Percentiles rank a stretch among this genome's conserved stretches.
These are phyloP conservation scores for Priceomyces carsonii DNA, from an alignment of 805 yeast genomes.

Conservation along the genomic window DNA sequence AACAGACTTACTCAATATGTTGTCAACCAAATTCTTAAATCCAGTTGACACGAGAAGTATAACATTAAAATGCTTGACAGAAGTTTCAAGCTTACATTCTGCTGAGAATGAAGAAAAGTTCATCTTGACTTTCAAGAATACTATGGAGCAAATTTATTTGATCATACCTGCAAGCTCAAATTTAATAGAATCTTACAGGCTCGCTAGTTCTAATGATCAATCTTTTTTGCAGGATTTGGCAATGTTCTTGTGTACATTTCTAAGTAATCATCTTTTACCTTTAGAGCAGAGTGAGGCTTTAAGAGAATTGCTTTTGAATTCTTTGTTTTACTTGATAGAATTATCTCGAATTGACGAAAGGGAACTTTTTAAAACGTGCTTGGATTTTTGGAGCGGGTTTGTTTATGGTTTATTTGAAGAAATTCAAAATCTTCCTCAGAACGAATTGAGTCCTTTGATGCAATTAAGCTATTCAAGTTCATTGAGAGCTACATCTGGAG, in stretches of 20 bases:
- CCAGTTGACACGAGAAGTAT: constrained; percentile 80
- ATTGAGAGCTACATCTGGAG: constrained; percentile 54
- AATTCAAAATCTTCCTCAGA: constrained; percentile 75
- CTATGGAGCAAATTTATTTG: constrained; percentile 68
- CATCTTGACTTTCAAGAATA: constrained; percentile 64
- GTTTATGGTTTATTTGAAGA: constrained; percentile 84
- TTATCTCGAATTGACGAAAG: constrained; percentile 91
- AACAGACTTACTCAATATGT: constrained; percentile 71
- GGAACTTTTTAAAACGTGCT: constrained; percentile 91
- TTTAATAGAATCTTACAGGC: constrained; percentile 66
- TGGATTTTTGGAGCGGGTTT: constrained; percentile 90
- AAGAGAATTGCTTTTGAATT: constrained; percentile 61
- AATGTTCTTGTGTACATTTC: constrained; percentile 83
- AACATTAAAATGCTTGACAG: constrained; percentile 90
- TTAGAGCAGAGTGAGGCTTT: constrained; percentile 60
- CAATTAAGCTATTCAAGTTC: constrained; percentile 54
- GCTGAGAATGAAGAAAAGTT: constrained; percentile 57
- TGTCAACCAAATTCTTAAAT: constrained; percentile 73
- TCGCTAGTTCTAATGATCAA: constrained; percentile 82
- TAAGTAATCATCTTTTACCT: constrained; percentile 68
- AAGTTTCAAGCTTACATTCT: constrained; percentile 70
- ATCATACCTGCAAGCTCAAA: constrained; percentile 76
- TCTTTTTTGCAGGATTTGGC: constrained; percentile 94
- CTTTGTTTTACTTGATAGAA: constrained; percentile 80
- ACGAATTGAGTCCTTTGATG: constrained; percentile 72